Percentiles rank a stretch among this genome's conserved stretches.
Evolutionary conservation across 2,329 filamentous ascomycete genomes (phyloP).

Genomic region (Penicillium italicum): DNA sequence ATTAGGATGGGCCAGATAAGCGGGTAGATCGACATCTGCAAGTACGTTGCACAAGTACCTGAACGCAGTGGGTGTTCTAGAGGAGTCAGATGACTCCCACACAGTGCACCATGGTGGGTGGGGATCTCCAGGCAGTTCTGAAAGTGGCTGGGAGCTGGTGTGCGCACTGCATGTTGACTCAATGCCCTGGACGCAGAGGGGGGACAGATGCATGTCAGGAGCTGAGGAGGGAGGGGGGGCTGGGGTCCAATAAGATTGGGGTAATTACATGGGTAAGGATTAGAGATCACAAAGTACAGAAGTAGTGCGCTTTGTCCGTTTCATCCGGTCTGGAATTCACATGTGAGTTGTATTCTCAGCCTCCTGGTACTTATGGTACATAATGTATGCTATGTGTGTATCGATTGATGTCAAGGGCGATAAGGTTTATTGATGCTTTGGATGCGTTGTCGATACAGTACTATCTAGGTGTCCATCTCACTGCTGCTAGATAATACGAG

Average conservation of each 20-base stretch:
- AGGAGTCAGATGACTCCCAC: conserved; percentile 21
- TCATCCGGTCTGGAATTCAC: neutral
- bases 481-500: neutral
- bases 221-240: neutral
- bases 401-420: neutral
- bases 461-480: neutral
- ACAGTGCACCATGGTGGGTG: conserved; percentile 3
- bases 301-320: conserved; percentile 5
- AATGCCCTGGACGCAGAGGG: conserved; percentile 5
- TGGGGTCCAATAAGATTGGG: conserved; percentile 1
- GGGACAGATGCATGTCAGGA: conserved; percentile 3
- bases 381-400: neutral
- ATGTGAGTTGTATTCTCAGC: conserved; percentile 5
- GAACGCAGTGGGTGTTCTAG: conserved; percentile 9
- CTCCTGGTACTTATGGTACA: neutral
- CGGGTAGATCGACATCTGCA: conserved; percentile 1
- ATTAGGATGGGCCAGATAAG: neutral
- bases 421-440: neutral
- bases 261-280: neutral
- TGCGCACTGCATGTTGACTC: conserved; percentile 6
- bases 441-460: neutral
- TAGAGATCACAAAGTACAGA: neutral
- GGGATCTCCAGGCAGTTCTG: conserved; percentile 4
- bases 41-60: neutral
- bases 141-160: conserved; percentile 13